A percentile compares a stretch with the other conserved stretches of the same genome.
Evolutionary conservation across 495 filamentous ascomycete genomes (phyloP).

Genomic region (Aspergillus funiculosus): DNA sequence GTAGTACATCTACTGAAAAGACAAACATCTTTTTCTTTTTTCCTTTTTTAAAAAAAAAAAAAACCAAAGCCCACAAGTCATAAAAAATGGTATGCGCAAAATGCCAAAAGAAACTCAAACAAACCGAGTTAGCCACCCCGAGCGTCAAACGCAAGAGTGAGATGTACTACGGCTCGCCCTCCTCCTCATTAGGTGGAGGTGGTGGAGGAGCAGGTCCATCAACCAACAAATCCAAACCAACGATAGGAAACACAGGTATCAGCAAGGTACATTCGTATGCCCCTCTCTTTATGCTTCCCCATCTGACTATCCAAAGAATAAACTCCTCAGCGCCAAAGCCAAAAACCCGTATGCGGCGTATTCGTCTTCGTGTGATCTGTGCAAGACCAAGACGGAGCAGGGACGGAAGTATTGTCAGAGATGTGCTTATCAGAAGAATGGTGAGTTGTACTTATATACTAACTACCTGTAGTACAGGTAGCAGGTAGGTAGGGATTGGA

Average conservation of each 20-base stretch:
- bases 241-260: slow-evolving; percentile 35
- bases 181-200: slow-evolving; percentile 51
- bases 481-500: neutral
- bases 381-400: slow-evolving; percentile 61
- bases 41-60: slow-evolving; percentile 3
- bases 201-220: neutral
- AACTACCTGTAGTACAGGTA: neutral
- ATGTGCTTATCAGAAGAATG: slow-evolving; percentile 61
- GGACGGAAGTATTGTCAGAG: slow-evolving; percentile 58
- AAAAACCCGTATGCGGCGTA: slow-evolving; percentile 68
- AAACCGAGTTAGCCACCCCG: slow-evolving; percentile 60
- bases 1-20: no score
- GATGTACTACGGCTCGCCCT: slow-evolving; percentile 64
- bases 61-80: slow-evolving; percentile 7
- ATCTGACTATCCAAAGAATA: no score
- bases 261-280: slow-evolving; percentile 36
- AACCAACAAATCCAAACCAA: slow-evolving; percentile 45
- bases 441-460: slow-evolving; percentile 32
- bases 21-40: no score
- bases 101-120: slow-evolving; percentile 57
- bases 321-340: slow-evolving; percentile 60
- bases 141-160: slow-evolving; percentile 66
- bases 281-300: no score
- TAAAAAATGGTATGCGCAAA: slow-evolving; percentile 63
- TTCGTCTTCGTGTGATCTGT: slow-evolving; percentile 52